These are phyloP conservation scores for Suhomyces kilbournensis DNA, from an alignment of 805 yeast genomes.

Conservation along the genomic window DNA sequence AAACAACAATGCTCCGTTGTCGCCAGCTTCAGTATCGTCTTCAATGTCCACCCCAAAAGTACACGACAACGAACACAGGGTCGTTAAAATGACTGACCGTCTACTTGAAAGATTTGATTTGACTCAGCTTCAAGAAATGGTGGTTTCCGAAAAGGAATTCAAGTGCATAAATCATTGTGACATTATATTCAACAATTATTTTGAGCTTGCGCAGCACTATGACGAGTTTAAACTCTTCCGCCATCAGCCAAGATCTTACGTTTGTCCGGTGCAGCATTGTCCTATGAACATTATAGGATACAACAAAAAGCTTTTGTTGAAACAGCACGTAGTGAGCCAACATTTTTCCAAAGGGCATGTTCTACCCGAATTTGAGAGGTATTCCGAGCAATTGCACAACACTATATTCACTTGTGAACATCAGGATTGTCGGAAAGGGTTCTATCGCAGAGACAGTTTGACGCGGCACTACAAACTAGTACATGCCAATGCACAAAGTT, in stretches of 20 bases:
- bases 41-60: background rate
- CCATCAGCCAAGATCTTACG: constrained; percentile 22
- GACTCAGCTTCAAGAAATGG: constrained; percentile 1
- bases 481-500: constrained; percentile 8
- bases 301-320: constrained; percentile 24
- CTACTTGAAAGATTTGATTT: constrained; percentile 1
- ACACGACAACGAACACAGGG: background rate
- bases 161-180: constrained; percentile 27
- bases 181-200: constrained; percentile 24
- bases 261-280: constrained; percentile 31
- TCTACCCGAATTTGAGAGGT: constrained; percentile 2
- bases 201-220: constrained; percentile 34
- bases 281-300: constrained; percentile 44
- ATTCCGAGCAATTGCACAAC: constrained; percentile 2
- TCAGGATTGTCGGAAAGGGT: constrained; percentile 11
- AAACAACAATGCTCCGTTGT: background rate
- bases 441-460: constrained; percentile 15
- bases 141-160: constrained; percentile 5
- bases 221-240: constrained; percentile 23
- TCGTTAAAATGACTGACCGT: background rate
- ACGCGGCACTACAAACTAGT: constrained; percentile 13
- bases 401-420: constrained; percentile 11
- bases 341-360: constrained; percentile 23
- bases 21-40: background rate
- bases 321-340: constrained; percentile 25